Conservation (phyloP, 1,284 basidiomycete species). For the Marasmius oreades region DNA sequence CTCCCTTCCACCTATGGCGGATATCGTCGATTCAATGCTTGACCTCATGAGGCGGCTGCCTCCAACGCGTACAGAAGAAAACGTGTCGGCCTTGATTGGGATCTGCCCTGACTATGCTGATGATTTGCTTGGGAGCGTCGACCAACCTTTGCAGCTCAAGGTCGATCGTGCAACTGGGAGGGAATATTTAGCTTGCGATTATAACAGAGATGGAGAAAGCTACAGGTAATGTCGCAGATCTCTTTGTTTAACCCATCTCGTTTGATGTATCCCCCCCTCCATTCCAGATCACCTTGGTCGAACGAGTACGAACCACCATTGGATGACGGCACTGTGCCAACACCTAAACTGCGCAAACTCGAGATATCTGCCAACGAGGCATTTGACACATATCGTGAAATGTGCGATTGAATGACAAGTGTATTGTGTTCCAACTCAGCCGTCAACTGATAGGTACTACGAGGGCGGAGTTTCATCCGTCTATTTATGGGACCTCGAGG, state of each 20-base stretch:
- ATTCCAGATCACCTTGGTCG: slow-evolving; percentile 88
- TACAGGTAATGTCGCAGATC: slow-evolving; percentile 60
- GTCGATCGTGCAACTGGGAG: slow-evolving; percentile 77
- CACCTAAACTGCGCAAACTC: slow-evolving; percentile 81
- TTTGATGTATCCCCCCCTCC: slow-evolving; percentile 1
- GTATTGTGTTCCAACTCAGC: neutral
- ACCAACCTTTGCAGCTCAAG: slow-evolving; percentile 87
- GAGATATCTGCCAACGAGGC: slow-evolving; percentile 94
- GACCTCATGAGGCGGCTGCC: slow-evolving; percentile 96
- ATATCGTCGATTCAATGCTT: slow-evolving; percentile 85
- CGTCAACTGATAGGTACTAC: slow-evolving; percentile 68
- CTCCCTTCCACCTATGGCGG: slow-evolving; percentile 44
- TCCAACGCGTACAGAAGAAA: slow-evolving; percentile 87
- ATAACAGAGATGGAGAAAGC: slow-evolving; percentile 95
- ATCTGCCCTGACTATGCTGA: slow-evolving; percentile 95
- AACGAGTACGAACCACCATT: slow-evolving; percentile 91
- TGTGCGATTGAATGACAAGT: slow-evolving; percentile 50
- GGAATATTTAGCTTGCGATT: slow-evolving; percentile 96
- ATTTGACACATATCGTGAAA: slow-evolving; percentile 96
- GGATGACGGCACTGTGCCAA: slow-evolving; percentile 85
- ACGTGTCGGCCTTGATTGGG: slow-evolving; percentile 77
- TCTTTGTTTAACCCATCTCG: neutral
- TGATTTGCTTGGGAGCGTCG: slow-evolving; percentile 92
- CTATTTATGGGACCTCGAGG: slow-evolving; percentile 97
- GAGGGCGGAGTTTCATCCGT: slow-evolving; percentile 97